Percentiles rank a stretch among this genome's conserved stretches.
phyloP scores from a whole-genome alignment of 2,329 filamentous ascomycete species.

The Kalmusia sp. region DNA sequence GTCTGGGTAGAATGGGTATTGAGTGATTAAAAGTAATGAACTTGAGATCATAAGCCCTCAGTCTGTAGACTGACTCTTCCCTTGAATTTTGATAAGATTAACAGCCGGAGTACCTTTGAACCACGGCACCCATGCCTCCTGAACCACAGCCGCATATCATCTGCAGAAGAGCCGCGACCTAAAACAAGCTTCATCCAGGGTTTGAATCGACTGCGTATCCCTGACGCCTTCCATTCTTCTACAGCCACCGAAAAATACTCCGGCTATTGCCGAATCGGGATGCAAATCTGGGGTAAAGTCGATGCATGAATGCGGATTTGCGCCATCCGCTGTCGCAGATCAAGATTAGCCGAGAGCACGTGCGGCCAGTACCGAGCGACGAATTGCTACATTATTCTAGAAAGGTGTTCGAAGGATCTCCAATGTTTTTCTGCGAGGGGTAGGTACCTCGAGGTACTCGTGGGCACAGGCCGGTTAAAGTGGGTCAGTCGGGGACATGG shows the following conservation, averaged over 20 bases:
- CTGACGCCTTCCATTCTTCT: neutral
- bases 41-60: no score
- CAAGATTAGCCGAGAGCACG: constrained; percentile 27
- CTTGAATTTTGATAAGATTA: constrained; percentile 18
- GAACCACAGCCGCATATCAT: constrained; percentile 31
- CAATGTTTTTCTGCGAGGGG: neutral
- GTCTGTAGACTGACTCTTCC: no score
- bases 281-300: constrained; percentile 32
- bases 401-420: constrained; percentile 5
- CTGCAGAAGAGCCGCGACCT: constrained; percentile 24
- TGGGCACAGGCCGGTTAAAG: constrained; percentile 8
- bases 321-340: constrained; percentile 26
- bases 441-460: constrained; percentile 10
- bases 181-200: constrained; percentile 10
- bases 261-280: constrained; percentile 16
- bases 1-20: no score
- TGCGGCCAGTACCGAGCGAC: constrained; percentile 11
- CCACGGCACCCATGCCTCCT: constrained; percentile 11
- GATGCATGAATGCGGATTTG: constrained; percentile 28
- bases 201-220: neutral
- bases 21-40: no score
- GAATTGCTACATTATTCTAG: constrained; percentile 22
- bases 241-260: constrained; percentile 12
- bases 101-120: neutral
- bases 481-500: neutral